A percentile compares a stretch with the other conserved stretches of the same genome.
Conservation (phyloP, 441 rosid genomes). For the Populus hybrid region DNA sequence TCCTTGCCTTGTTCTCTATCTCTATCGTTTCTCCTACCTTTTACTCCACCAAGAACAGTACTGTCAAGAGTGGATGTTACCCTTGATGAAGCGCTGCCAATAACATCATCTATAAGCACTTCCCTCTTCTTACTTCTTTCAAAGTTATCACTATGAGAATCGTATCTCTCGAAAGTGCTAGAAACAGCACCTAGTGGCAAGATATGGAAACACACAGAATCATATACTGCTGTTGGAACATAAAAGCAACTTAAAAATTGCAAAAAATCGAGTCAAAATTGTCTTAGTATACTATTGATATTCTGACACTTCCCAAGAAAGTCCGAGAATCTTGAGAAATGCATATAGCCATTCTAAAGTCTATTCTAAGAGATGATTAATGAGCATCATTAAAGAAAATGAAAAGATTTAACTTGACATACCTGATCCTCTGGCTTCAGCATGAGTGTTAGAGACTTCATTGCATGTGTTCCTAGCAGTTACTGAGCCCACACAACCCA, state of each 20-base stretch:
- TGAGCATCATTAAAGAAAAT: background rate
- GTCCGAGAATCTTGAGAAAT: background rate
- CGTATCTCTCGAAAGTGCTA: constrained; percentile 40
- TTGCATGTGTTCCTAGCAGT: constrained; percentile 84
- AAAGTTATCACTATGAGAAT: constrained; percentile 30
- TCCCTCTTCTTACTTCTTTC: constrained; percentile 57
- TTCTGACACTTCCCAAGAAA: background rate
- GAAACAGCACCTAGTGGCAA: constrained; percentile 61
- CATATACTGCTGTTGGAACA: background rate
- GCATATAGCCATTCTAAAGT: background rate
- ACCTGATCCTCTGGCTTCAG: constrained; percentile 86
- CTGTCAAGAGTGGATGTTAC: constrained; percentile 48
- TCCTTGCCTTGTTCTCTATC: constrained; percentile 37
- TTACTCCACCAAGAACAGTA: constrained; percentile 35
- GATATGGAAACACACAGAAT: constrained; percentile 8
- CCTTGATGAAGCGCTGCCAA: constrained; percentile 69
- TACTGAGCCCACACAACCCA: constrained; percentile 89
- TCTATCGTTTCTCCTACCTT: constrained; percentile 56
- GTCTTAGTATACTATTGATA: background rate
- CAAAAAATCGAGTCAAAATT: background rate
- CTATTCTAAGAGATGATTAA: background rate
- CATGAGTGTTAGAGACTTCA: constrained; percentile 63
- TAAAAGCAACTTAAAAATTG: background rate
- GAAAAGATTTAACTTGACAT: constrained; percentile 12
- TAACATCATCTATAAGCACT: constrained; percentile 66